phyloP scores from a whole-genome alignment of 2,329 filamentous ascomycete species.

The Calonectria multiphialidica region DNA sequence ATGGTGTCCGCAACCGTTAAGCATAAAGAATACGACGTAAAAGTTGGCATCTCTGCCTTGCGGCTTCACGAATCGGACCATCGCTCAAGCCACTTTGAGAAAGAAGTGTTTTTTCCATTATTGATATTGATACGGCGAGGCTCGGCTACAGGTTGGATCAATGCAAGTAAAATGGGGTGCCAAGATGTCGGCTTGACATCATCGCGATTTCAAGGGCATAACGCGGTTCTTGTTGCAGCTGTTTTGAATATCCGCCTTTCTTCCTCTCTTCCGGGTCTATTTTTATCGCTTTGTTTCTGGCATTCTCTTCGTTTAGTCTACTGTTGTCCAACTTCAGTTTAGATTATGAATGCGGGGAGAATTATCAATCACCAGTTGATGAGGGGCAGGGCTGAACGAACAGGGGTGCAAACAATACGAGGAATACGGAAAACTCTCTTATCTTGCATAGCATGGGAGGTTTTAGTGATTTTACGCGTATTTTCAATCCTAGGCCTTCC shows the following conservation, averaged over 20 bases:
- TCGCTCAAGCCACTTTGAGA: not conserved
- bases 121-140: not conserved
- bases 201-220: no score
- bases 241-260: no score
- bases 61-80: not conserved
- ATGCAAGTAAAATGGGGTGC: not conserved
- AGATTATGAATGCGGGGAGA: not conserved
- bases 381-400: not conserved
- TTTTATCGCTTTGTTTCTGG: no score
- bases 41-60: not conserved
- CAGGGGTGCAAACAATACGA: not conserved
- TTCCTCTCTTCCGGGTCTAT: no score
- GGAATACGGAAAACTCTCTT: not conserved
- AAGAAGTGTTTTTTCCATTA: no score
- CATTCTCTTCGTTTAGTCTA: no score
- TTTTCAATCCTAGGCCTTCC: not conserved
- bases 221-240: no score
- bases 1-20: not conserved
- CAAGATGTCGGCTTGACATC: no score
- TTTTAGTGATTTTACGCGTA: not conserved
- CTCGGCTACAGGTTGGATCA: not conserved
- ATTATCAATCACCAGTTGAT: not conserved
- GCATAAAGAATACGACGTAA: not conserved
- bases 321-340: not conserved
- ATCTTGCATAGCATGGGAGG: not conserved